Evolutionary conservation across 768 basidiomycete species (phyloP).

Genomic region (Udeniomyces megalosporus): DNA sequence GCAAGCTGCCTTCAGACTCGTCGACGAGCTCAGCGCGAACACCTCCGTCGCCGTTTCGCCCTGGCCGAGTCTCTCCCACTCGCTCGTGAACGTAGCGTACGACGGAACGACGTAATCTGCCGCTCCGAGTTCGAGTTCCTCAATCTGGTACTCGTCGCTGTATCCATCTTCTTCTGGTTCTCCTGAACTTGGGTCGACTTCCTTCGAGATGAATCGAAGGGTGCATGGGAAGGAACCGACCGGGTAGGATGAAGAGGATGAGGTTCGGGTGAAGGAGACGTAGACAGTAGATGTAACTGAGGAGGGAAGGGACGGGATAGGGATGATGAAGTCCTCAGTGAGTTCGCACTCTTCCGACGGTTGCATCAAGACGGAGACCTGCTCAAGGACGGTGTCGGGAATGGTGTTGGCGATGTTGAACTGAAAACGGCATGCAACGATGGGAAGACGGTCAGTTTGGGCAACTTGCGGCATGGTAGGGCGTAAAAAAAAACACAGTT

Average conservation of each 20-base stretch:
- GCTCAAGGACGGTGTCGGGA: conserved; percentile 84
- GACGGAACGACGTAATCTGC: conserved; percentile 93
- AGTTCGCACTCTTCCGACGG: conserved; percentile 52
- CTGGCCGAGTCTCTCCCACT: conserved; percentile 81
- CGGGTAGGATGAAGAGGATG: conserved; percentile 52
- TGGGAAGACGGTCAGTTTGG: background rate
- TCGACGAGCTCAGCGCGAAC: conserved; percentile 78
- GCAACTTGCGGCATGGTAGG: background rate
- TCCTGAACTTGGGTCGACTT: conserved; percentile 86
- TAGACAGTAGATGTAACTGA: conserved; percentile 75
- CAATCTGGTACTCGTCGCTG: conserved; percentile 93
- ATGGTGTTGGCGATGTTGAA: conserved; percentile 97
- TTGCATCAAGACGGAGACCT: conserved; percentile 85
- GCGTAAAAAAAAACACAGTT: background rate
- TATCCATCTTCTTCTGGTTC: conserved; percentile 98
- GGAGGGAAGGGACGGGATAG: conserved; percentile 50
- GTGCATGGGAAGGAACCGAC: conserved; percentile 74
- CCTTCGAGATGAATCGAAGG: conserved; percentile 91
- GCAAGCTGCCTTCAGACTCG: conserved; percentile 50
- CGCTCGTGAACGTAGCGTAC: conserved; percentile 75
- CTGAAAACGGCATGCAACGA: conserved; percentile 35
- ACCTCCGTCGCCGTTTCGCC: conserved; percentile 76
- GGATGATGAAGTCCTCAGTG: conserved; percentile 89
- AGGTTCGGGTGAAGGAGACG: conserved; percentile 75
- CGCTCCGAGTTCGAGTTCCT: conserved; percentile 85